A percentile compares a stretch with the other conserved stretches of the same genome.
These are phyloP conservation scores for Solanum habrochaites DNA, from an alignment of 257 asterid genomes.

Conservation along the genomic window DNA sequence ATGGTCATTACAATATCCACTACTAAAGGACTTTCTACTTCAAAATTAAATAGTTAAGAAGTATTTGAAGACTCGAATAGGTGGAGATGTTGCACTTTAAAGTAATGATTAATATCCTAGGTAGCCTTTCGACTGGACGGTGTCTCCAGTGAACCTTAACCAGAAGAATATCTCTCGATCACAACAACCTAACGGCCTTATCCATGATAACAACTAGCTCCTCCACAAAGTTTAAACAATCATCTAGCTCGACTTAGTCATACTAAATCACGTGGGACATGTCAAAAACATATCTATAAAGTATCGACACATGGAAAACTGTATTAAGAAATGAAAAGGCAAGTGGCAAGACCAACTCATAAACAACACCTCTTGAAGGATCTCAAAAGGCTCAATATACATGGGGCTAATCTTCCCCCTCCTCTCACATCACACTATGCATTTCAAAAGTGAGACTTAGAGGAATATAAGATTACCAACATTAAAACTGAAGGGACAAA, in stretches of 20 bases:
- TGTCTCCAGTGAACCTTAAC: background rate
- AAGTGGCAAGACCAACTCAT: background rate
- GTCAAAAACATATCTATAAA: background rate
- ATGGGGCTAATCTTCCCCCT: background rate
- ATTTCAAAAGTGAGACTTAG: background rate
- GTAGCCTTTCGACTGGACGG: background rate
- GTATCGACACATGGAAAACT: background rate
- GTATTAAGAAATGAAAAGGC: background rate
- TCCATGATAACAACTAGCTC: background rate
- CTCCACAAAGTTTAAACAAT: background rate
- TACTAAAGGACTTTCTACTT: background rate
- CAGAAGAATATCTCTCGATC: background rate
- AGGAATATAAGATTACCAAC: background rate
- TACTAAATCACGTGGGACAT: background rate
- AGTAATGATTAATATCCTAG: background rate
- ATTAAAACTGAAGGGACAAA: background rate
- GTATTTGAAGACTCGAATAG: background rate
- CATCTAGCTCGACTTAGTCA: background rate
- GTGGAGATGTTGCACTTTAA: background rate
- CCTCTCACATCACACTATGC: background rate
- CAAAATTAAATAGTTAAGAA: background rate
- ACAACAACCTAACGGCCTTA: background rate
- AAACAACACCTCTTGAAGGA: background rate
- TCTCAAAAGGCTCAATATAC: background rate
- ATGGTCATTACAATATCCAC: background rate